These are phyloP conservation scores for Eremomyces bilateralis DNA, from an alignment of 495 filamentous ascomycete species.

Conservation along the genomic window DNA sequence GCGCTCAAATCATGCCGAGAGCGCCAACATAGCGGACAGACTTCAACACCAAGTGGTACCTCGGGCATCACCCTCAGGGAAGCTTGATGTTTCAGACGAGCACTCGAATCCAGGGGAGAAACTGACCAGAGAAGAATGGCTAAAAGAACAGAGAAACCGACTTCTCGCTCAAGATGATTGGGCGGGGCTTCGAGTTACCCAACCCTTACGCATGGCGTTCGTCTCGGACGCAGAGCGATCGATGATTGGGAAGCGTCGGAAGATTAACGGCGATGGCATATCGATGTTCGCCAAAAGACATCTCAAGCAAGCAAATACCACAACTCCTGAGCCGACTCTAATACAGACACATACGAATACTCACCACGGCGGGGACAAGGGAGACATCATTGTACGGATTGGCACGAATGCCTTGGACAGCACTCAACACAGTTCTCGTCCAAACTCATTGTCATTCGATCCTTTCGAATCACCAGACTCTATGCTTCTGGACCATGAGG, in stretches of 20 bases:
- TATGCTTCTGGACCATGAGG: no score
- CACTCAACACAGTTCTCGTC: no score
- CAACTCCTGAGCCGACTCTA: no score
- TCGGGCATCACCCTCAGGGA: neutral
- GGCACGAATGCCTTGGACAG: no score
- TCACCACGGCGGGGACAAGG: no score
- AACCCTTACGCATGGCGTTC: constrained; percentile 12
- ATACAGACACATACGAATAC: no score
- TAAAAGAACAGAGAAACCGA: constrained; percentile 11
- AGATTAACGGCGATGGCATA: no score
- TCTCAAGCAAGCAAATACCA: no score
- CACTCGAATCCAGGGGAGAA: neutral
- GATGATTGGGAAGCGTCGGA: constrained; percentile 18
- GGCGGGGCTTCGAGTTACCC: constrained; percentile 11
- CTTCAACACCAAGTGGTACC: neutral
- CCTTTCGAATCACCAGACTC: no score
- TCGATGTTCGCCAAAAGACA: no score
- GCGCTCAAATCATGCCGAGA: neutral
- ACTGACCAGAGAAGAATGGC: constrained; percentile 3
- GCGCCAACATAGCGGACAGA: neutral
- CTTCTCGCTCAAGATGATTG: constrained; percentile 16
- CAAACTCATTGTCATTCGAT: no score
- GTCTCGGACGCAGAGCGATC: constrained; percentile 7
- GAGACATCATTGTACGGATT: no score
- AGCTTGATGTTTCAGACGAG: neutral